These are phyloP conservation scores for Zizania palustris DNA, from an alignment of 202 grass and related monocot genomes.

Conservation along the genomic window DNA sequence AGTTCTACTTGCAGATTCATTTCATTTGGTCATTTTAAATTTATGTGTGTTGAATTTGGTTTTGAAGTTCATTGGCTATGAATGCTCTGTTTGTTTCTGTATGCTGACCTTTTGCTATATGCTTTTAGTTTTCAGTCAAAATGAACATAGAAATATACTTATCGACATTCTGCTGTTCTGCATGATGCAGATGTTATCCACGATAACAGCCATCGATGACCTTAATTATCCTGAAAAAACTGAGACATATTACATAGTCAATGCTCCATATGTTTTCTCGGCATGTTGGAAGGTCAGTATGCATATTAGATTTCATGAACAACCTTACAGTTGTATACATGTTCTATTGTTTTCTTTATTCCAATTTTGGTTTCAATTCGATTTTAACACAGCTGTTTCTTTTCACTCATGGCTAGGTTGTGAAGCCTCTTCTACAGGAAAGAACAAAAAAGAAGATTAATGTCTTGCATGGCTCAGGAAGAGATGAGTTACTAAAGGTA, in stretches of 20 bases:
- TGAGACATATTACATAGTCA: slow-evolving; percentile 94
- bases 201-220: slow-evolving; percentile 82
- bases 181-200: slow-evolving; percentile 77
- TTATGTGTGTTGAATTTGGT: neutral
- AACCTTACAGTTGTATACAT: neutral
- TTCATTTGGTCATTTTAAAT: neutral
- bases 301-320: neutral
- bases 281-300: slow-evolving; percentile 93
- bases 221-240: slow-evolving; percentile 98
- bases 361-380: neutral
- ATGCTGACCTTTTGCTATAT: slow-evolving; percentile 10
- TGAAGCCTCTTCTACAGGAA: slow-evolving; percentile 98
- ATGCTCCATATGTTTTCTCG: slow-evolving; percentile 90
- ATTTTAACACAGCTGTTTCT: slow-evolving; percentile 22
- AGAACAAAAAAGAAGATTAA: slow-evolving; percentile 91
- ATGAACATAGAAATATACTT: slow-evolving; percentile 21
- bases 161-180: slow-evolving; percentile 16
- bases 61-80: neutral
- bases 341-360: neutral
- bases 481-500: slow-evolving; percentile 94
- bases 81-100: slow-evolving; percentile 9
- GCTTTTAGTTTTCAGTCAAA: neutral
- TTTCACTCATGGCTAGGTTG: slow-evolving; percentile 61
- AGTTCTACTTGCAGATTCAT: neutral
- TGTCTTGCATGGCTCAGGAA: slow-evolving; percentile 74